Conservation (phyloP, 371 early-diverging fungal species). For the Apophysomyces sp. region DNA sequence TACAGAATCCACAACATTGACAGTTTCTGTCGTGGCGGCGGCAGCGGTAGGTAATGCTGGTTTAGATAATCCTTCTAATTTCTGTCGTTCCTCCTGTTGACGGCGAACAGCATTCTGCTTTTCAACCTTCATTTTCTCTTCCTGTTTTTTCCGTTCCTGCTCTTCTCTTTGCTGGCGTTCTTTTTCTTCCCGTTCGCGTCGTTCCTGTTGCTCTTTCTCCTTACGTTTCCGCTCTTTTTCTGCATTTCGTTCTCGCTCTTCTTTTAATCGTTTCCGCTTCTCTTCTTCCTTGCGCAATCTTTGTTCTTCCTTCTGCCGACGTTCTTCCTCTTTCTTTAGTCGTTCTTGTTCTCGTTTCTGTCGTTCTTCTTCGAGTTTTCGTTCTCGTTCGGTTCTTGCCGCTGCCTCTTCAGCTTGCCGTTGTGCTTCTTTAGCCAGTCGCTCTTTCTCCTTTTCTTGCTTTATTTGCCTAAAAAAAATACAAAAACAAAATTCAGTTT, state of each 20-base stretch:
- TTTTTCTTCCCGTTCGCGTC: constrained; percentile 47
- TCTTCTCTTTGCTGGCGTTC: constrained; percentile 27
- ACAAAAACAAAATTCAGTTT: constrained; percentile 7
- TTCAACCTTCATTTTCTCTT: constrained; percentile 23
- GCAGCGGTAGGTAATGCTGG: neutral
- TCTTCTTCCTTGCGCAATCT: constrained; percentile 56
- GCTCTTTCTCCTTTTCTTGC: constrained; percentile 41
- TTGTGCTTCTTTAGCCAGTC: constrained; percentile 39
- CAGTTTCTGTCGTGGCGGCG: neutral
- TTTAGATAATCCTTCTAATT: neutral
- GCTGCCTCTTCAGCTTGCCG: constrained; percentile 37
- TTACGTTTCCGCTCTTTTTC: constrained; percentile 57
- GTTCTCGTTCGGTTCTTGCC: constrained; percentile 31
- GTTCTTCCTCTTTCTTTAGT: constrained; percentile 27
- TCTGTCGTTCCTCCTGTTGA: neutral
- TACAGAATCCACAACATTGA: no score
- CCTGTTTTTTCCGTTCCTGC: constrained; percentile 29
- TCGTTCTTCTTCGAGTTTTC: constrained; percentile 44
- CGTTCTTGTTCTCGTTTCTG: constrained; percentile 47
- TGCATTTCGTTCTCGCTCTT: constrained; percentile 44
- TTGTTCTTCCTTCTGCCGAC: constrained; percentile 48
- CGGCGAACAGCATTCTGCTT: constrained; percentile 5
- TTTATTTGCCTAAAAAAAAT: constrained; percentile 28
- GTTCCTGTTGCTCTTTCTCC: constrained; percentile 58
- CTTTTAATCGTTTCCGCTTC: constrained; percentile 51